Conservation (phyloP, 2,329 filamentous ascomycete genomes). For the Tolypocladium paradoxum region DNA sequence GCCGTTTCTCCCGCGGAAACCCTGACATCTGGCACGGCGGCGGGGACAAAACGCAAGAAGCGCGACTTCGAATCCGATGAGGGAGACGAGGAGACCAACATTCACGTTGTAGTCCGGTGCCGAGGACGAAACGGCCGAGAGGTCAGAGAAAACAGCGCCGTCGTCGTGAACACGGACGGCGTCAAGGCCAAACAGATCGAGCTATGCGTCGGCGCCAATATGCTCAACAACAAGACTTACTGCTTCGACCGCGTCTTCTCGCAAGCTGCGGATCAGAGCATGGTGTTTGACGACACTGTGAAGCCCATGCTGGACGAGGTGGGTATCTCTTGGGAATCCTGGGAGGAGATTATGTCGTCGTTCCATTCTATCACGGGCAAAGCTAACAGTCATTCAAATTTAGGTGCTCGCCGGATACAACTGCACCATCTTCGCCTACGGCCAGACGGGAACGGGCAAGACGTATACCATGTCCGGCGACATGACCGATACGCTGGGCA, state of each 20-base stretch:
- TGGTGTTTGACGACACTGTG: constrained; percentile 93
- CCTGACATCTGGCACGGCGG: constrained; percentile 40
- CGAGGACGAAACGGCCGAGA: constrained; percentile 87
- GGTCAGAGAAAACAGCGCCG: constrained; percentile 85
- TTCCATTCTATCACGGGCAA: not conserved
- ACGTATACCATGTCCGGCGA: constrained; percentile 99
- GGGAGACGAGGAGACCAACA: constrained; percentile 75
- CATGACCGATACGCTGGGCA: constrained; percentile 76
- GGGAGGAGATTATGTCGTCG: too few species aligned
- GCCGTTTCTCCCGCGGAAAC: constrained; percentile 60
- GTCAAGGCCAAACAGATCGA: constrained; percentile 76
- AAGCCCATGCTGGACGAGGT: constrained; percentile 88
- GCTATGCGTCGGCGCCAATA: constrained; percentile 83
- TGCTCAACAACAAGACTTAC: constrained; percentile 91
- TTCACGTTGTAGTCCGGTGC: constrained; percentile 93
- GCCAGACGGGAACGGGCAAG: constrained; percentile 95
- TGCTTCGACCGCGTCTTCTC: constrained; percentile 97
- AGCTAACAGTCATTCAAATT: constrained; percentile 2
- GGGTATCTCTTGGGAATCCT: constrained; percentile 13
- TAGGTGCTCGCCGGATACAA: constrained; percentile 92
- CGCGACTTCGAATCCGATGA: constrained; percentile 64
- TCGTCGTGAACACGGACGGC: constrained; percentile 82
- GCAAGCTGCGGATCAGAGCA: constrained; percentile 82
- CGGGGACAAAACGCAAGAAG: constrained; percentile 72
- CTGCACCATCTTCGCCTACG: constrained; percentile 97